A percentile compares a stretch with the other conserved stretches of the same genome.
Evolutionary conservation across 2,329 filamentous ascomycete genomes (phyloP).

Genomic region (Exophiala phaeomuriformis): DNA sequence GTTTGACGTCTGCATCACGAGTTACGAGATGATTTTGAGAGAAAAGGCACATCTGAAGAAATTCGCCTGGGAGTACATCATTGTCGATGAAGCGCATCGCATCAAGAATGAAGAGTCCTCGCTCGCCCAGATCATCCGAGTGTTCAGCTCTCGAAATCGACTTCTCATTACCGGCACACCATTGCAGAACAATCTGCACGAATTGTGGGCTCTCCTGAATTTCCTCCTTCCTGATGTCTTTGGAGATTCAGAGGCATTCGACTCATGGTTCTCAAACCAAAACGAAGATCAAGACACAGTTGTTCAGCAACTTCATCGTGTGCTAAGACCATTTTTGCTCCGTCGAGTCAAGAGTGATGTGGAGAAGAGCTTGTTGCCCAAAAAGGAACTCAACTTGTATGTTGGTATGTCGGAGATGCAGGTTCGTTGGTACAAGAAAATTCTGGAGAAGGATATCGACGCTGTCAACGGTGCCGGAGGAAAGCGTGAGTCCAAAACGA

Average conservation of each 20-base stretch:
- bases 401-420: conserved; percentile 99
- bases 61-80: conserved; percentile 99
- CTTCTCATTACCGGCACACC: conserved; percentile 94
- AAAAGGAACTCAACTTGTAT: conserved; percentile 96
- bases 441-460: conserved; percentile 97
- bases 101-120: conserved; percentile 99
- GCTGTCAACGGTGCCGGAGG: conserved; percentile 94
- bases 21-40: conserved; percentile 96
- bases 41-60: conserved; percentile 94
- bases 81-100: conserved; percentile 94
- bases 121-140: conserved; percentile 86
- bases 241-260: conserved; percentile 90
- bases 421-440: conserved; percentile 98
- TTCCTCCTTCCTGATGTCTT: conserved; percentile 98
- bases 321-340: conserved; percentile 85
- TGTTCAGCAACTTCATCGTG: conserved; percentile 88
- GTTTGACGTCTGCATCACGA: conserved; percentile 96
- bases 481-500: conserved; percentile 95
- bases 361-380: conserved; percentile 92
- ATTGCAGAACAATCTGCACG: conserved; percentile 94
- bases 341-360: conserved; percentile 96
- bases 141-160: conserved; percentile 93
- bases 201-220: conserved; percentile 94
- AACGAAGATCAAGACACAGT: conserved; percentile 88
- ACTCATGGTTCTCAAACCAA: conserved; percentile 94